Conservation (phyloP, 352 stramenopile genomes). For the Pythium brassicae region DNA sequence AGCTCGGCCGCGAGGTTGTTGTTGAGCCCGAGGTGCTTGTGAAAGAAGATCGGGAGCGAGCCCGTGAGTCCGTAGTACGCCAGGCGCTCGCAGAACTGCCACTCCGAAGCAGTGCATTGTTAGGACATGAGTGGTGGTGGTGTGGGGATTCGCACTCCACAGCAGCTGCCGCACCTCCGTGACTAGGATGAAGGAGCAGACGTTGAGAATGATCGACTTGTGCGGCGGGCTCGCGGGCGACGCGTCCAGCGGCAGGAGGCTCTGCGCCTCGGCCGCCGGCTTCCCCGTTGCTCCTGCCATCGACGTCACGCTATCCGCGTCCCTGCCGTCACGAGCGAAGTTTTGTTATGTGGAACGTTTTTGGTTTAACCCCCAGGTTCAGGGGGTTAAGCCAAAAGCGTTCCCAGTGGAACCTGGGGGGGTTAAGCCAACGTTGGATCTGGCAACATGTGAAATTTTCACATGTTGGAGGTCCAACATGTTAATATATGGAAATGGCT, state of each 20-base stretch:
- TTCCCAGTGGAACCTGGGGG: no score
- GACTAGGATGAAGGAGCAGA: slow-evolving; percentile 87
- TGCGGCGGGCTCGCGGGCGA: slow-evolving; percentile 15
- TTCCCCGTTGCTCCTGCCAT: no score
- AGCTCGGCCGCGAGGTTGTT: slow-evolving; percentile 83
- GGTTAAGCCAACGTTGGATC: no score
- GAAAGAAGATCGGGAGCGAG: slow-evolving; percentile 86
- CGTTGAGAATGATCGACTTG: slow-evolving; percentile 78
- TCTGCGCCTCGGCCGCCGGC: slow-evolving; percentile 9
- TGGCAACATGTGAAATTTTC: no score
- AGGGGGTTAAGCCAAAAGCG: no score
- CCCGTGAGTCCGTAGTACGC: slow-evolving; percentile 81
- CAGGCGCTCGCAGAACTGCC: slow-evolving; percentile 75
- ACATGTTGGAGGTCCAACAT: no score
- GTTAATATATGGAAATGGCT: no score
- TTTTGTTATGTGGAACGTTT: no score
- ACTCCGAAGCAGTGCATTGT: no score
- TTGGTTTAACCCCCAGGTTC: no score
- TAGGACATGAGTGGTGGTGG: neutral
- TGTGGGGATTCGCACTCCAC: neutral
- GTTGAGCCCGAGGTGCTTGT: slow-evolving; percentile 74
- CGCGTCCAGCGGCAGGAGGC: slow-evolving; percentile 5
- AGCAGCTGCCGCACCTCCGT: slow-evolving; percentile 40
- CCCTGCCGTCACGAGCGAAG: no score
- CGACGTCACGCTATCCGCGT: no score